phyloP scores from a whole-genome alignment of 345 rosid genomes.

The Cochlearia excelsa region DNA sequence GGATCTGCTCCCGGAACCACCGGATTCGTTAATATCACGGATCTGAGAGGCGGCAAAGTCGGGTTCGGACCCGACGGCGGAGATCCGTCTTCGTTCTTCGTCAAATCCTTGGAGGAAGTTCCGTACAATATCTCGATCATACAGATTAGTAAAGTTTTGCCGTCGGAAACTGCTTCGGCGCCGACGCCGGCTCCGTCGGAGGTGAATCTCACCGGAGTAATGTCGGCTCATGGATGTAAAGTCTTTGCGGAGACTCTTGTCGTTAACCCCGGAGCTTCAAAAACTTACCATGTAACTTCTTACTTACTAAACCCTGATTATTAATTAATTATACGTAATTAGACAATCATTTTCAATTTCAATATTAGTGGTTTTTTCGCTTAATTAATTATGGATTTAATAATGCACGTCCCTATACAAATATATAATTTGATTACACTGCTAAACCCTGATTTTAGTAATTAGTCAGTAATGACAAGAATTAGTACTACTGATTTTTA shows the following conservation, averaged over 20 bases:
- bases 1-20: conserved; percentile 77
- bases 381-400: not conserved
- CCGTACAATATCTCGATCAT: conserved; percentile 87
- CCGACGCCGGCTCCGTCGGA: conserved; percentile 75
- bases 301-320: conserved; percentile 21
- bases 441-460: too few species aligned
- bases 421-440: not conserved
- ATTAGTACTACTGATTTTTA: too few species aligned
- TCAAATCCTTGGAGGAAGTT: conserved; percentile 72
- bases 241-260: conserved; percentile 73
- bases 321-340: not conserved
- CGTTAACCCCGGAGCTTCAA: conserved; percentile 54
- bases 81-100: conserved; percentile 46
- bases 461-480: too few species aligned
- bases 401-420: conserved; percentile 22
- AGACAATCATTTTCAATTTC: too few species aligned
- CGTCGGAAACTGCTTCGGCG: conserved; percentile 72
- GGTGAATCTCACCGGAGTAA: conserved; percentile 66
- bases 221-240: conserved; percentile 92
- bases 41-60: conserved; percentile 79
- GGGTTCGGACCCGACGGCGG: conserved; percentile 71
- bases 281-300: conserved; percentile 57
- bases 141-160: conserved; percentile 74
- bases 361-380: not conserved
- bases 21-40: conserved; percentile 91